Conservation (phyloP, 1,284 basidiomycete genomes). For the Pseudozyma hubeiensis region DNA sequence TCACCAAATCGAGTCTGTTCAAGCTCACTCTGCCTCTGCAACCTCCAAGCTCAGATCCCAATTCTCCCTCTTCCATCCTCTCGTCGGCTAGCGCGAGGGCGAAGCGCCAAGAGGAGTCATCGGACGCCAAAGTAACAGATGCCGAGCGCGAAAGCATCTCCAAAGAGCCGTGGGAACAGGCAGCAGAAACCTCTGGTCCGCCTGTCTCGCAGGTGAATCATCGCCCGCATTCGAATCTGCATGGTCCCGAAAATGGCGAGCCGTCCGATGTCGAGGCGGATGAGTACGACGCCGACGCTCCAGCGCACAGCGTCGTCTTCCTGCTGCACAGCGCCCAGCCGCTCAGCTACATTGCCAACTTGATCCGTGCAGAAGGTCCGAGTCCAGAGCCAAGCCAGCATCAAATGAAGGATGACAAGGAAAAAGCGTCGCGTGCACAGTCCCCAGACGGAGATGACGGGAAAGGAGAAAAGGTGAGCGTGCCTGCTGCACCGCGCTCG, state of each 20-base stretch:
- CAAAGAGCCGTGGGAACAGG: slow-evolving; percentile 38
- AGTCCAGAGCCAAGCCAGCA: slow-evolving; percentile 44
- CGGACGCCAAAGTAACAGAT: slow-evolving; percentile 10
- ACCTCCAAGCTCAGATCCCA: slow-evolving; percentile 37
- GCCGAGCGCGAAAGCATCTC: slow-evolving; percentile 27
- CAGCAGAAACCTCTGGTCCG: slow-evolving; percentile 39
- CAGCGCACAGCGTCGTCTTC: slow-evolving; percentile 59
- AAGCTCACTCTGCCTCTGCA: slow-evolving; percentile 53
- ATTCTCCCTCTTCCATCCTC: slow-evolving; percentile 35
- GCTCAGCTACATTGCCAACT: slow-evolving; percentile 57
- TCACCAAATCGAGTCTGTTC: slow-evolving; percentile 62
- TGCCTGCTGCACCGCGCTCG: slow-evolving; percentile 24
- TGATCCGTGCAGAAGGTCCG: slow-evolving; percentile 59
- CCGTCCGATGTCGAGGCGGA: slow-evolving; percentile 45
- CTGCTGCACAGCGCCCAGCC: slow-evolving; percentile 59
- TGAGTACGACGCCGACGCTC: slow-evolving; percentile 59
- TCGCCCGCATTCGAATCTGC: slow-evolving; percentile 32
- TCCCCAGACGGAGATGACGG: background rate
- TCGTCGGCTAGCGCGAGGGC: slow-evolving; percentile 31
- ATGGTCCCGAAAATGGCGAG: slow-evolving; percentile 51
- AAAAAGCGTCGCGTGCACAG: background rate
- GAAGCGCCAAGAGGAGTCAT: slow-evolving; percentile 9
- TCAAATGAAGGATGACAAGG: slow-evolving; percentile 21
- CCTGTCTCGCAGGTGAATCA: slow-evolving; percentile 47
- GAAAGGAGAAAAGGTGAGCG: slow-evolving; percentile 22